phyloP scores from a whole-genome alignment of 2,329 filamentous ascomycete species.

The Hypoxylon sp. region DNA sequence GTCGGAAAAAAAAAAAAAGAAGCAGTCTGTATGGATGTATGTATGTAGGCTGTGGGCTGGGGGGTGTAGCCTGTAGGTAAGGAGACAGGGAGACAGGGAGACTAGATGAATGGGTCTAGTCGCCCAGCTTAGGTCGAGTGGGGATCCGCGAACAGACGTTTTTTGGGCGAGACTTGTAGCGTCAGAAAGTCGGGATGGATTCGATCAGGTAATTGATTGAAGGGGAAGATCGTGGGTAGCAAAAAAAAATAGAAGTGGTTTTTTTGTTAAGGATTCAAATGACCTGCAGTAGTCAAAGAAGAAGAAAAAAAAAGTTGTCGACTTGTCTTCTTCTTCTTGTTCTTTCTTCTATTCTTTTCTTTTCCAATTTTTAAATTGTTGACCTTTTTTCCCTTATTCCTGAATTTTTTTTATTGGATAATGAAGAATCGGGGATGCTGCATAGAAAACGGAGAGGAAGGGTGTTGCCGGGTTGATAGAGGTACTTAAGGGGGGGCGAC shows the following conservation, averaged over 20 bases:
- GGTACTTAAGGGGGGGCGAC: slow-evolving; percentile 32
- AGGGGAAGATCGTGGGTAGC: slow-evolving; percentile 2
- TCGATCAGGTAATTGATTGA: slow-evolving; percentile 28
- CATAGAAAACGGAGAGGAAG: slow-evolving; percentile 30
- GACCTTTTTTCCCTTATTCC: slow-evolving; percentile 10
- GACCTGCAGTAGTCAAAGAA: slow-evolving; percentile 20
- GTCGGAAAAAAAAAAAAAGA: slow-evolving; percentile 22
- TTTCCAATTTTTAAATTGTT: no score
- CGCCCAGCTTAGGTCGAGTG: slow-evolving; percentile 19
- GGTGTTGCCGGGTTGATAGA: slow-evolving; percentile 40
- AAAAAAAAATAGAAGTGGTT: slow-evolving; percentile 9
- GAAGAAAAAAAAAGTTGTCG: slow-evolving; percentile 13
- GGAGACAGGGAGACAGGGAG: slow-evolving; percentile 21
- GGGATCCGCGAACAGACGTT: slow-evolving; percentile 36
- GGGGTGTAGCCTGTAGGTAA: no score
- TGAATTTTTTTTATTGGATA: slow-evolving; percentile 25
- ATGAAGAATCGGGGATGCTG: slow-evolving; percentile 28
- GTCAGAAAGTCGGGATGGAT: slow-evolving; percentile 32
- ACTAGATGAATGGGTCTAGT: slow-evolving; percentile 22
- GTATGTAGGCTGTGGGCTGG: no score
- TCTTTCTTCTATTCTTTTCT: slow-evolving; percentile 6
- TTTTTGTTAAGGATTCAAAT: no score
- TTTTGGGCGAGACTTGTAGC: slow-evolving; percentile 37
- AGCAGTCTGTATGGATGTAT: slow-evolving; percentile 24
- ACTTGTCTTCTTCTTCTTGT: slow-evolving; percentile 10